A percentile compares a stretch with the other conserved stretches of the same genome.
Evolutionary conservation across 139 green algal genomes (phyloP).

Genomic region (Tetraselmis chui): DNA sequence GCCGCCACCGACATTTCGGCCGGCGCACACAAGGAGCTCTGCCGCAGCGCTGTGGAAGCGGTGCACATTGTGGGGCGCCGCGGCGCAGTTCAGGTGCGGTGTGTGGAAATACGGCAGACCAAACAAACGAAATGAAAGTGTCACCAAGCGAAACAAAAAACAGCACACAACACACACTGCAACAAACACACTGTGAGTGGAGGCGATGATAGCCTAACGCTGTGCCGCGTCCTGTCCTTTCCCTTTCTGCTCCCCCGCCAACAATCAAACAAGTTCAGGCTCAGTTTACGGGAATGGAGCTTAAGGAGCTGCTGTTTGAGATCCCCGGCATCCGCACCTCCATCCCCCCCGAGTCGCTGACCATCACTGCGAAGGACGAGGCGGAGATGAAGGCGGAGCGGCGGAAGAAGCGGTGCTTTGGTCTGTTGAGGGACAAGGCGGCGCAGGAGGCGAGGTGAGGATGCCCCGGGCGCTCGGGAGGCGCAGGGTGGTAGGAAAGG

Average conservation of each 20-base stretch:
- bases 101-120: too few relatives aligned
- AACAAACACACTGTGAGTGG: too few relatives aligned
- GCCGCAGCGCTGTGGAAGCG: constrained; percentile 29
- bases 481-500: too few relatives aligned
- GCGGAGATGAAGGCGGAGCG: constrained; percentile 19
- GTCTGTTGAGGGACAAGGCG: not conserved
- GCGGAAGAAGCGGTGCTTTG: constrained; percentile 3
- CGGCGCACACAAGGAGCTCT: constrained; percentile 62
- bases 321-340: constrained; percentile 37
- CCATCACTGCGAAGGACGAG: constrained; percentile 8
- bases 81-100: constrained; percentile 65
- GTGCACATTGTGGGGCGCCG: constrained; percentile 81
- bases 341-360: constrained; percentile 13
- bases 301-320: constrained; percentile 78
- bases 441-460: too few relatives aligned
- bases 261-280: constrained; percentile 45
- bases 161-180: too few relatives aligned
- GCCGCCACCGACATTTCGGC: constrained; percentile 74
- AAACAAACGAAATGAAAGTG: too few relatives aligned
- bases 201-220: too few relatives aligned
- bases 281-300: constrained; percentile 91
- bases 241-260: too few relatives aligned
- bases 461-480: too few relatives aligned
- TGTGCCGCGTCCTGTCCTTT: too few relatives aligned
- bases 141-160: too few relatives aligned